Evolutionary conservation across 2,329 filamentous ascomycete genomes (phyloP).

Genomic region (Cladosporium sp.): DNA sequence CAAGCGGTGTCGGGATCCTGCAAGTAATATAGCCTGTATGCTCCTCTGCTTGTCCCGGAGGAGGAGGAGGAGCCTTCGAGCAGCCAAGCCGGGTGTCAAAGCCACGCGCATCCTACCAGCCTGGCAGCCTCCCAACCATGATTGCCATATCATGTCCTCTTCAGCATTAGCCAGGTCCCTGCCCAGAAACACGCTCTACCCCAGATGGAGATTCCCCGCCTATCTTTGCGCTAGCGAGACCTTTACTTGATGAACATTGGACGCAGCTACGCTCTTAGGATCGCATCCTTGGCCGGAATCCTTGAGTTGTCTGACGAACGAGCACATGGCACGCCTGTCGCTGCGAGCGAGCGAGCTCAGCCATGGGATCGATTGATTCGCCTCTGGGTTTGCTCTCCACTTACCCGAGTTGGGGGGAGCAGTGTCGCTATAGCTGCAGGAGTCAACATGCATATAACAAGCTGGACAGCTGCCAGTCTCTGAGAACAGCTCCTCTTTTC

Average conservation of each 20-base stretch:
- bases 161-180: background rate
- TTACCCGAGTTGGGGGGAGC: too few species aligned
- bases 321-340: background rate
- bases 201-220: background rate
- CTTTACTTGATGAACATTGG: too few species aligned
- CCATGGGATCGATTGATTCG: background rate
- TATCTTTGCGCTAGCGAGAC: background rate
- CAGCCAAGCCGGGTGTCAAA: background rate
- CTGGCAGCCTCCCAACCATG: too few species aligned
- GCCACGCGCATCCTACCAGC: background rate
- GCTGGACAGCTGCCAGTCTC: background rate
- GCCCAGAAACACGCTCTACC: background rate
- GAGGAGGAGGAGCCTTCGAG: background rate
- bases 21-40: background rate
- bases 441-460: background rate
- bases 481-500: background rate
- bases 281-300: background rate
- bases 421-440: too few species aligned
- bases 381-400: background rate
- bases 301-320: background rate
- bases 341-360: background rate
- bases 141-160: background rate
- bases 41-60: background rate
- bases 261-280: background rate
- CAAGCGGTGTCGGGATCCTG: background rate